phyloP scores from a whole-genome alignment of 2,329 filamentous ascomycete species.

The Fusarium temperatum region DNA sequence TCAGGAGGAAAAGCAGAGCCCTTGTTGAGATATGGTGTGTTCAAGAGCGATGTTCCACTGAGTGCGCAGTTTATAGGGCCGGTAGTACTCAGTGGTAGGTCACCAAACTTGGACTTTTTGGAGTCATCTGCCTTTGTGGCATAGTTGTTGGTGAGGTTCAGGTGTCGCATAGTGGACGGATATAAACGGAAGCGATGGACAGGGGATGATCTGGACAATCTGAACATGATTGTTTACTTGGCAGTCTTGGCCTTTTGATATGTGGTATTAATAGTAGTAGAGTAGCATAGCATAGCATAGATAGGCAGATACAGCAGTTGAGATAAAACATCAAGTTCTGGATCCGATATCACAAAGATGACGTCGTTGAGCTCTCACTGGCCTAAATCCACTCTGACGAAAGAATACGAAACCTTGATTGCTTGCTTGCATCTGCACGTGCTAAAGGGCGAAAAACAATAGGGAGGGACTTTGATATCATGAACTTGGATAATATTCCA shows the following conservation, averaged over 20 bases:
- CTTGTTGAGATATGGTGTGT: slow-evolving; percentile 71
- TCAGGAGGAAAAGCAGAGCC: slow-evolving; percentile 78
- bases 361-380: slow-evolving; percentile 27
- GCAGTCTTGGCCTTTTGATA: background rate
- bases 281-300: background rate
- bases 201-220: background rate
- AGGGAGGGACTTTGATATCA: background rate
- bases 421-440: background rate
- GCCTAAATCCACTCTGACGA: slow-evolving; percentile 29
- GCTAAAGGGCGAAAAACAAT: background rate
- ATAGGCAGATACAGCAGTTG: background rate
- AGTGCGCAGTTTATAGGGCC: slow-evolving; percentile 51
- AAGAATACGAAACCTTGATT: slow-evolving; percentile 15
- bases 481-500: background rate
- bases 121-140: slow-evolving; percentile 27
- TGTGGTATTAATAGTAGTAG: background rate
- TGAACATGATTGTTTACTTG: slow-evolving; percentile 11
- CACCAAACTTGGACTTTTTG: slow-evolving; percentile 42
- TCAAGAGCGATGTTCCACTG: slow-evolving; percentile 48
- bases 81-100: slow-evolving; percentile 48
- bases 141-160: slow-evolving; percentile 1
- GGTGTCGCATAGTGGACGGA: background rate
- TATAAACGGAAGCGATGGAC: background rate
- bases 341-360: slow-evolving; percentile 7
- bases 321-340: background rate